A percentile compares a stretch with the other conserved stretches of the same genome.
phyloP scores from a whole-genome alignment of 2,329 filamentous ascomycete genomes.

The Pseudogymnoascus sp. region DNA sequence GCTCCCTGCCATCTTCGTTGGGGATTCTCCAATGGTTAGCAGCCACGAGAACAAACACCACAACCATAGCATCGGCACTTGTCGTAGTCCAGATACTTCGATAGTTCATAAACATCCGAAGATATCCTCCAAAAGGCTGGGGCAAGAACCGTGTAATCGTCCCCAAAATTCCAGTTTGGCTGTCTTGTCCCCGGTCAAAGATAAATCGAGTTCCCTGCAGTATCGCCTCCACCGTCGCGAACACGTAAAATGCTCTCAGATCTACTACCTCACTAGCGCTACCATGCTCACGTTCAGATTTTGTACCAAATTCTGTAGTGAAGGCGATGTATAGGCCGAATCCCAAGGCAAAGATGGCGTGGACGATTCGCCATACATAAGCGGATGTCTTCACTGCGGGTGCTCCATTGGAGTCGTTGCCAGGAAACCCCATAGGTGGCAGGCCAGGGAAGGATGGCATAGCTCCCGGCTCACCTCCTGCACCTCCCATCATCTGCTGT shows the following conservation, averaged over 20 bases:
- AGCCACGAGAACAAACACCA: conserved; percentile 63
- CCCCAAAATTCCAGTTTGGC: conserved; percentile 55
- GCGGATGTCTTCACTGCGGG: conserved; percentile 32
- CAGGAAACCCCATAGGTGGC: conserved; percentile 32
- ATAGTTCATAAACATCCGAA: conserved; percentile 57
- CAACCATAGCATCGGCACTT: conserved; percentile 64
- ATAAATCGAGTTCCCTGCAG: conserved; percentile 66
- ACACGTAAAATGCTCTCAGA: conserved; percentile 56
- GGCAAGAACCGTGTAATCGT: conserved; percentile 60
- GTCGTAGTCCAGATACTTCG: conserved; percentile 65
- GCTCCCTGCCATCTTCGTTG: conserved; percentile 34
- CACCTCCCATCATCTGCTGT: conserved; percentile 58
- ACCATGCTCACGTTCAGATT: conserved; percentile 46
- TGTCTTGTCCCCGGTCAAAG: conserved; percentile 51
- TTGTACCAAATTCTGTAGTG: conserved; percentile 62
- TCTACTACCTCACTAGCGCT: conserved; percentile 14
- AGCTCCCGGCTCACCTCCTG: conserved; percentile 26
- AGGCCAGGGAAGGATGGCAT: conserved; percentile 34
- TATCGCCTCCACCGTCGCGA: conserved; percentile 67
- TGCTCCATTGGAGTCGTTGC: conserved; percentile 23
- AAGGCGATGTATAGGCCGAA: conserved; percentile 65
- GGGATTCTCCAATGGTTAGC: background rate
- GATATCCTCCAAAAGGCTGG: conserved; percentile 52
- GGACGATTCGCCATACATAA: conserved; percentile 64
- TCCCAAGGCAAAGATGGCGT: conserved; percentile 62